phyloP scores from a whole-genome alignment of 2,329 filamentous ascomycete genomes.

The Fusarium proliferatum region DNA sequence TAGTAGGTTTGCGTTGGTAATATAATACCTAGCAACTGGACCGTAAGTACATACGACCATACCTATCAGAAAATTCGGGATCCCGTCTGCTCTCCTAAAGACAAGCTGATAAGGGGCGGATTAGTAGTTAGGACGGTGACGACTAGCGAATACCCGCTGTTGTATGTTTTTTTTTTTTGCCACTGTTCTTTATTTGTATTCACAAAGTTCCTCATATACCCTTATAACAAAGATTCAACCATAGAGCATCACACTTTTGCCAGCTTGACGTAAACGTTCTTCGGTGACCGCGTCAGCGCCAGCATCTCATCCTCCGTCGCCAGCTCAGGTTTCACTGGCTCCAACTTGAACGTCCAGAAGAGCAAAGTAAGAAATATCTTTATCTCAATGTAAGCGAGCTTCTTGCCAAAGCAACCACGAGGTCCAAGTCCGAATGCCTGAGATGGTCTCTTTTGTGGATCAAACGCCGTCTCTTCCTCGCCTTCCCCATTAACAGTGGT shows the following conservation, averaged over 20 bases:
- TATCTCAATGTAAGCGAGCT: constrained; percentile 32
- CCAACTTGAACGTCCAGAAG: constrained; percentile 20
- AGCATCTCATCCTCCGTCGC: constrained; percentile 16
- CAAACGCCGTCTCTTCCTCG: constrained; percentile 20
- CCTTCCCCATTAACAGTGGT: not conserved
- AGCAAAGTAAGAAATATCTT: constrained; percentile 15
- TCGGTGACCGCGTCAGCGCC: constrained; percentile 12
- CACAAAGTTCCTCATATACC: no score
- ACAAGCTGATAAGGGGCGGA: no score
- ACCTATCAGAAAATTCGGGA: no score
- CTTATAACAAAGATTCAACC: no score
- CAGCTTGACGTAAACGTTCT: constrained; percentile 21
- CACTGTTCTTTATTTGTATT: no score
- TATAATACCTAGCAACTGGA: no score
- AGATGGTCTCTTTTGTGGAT: constrained; percentile 17
- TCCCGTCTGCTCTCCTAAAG: no score
- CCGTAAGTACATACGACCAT: no score
- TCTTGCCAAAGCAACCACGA: constrained; percentile 35
- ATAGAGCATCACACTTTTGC: not conserved
- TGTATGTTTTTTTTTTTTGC: no score
- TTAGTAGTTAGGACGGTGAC: no score
- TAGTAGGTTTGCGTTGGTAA: no score
- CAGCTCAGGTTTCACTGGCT: constrained; percentile 3
- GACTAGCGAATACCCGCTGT: no score
- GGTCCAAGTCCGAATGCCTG: constrained; percentile 36